Evolutionary conservation across 2,329 filamentous ascomycete species (phyloP).

Genomic region (Aspergillus transmontanensis): DNA sequence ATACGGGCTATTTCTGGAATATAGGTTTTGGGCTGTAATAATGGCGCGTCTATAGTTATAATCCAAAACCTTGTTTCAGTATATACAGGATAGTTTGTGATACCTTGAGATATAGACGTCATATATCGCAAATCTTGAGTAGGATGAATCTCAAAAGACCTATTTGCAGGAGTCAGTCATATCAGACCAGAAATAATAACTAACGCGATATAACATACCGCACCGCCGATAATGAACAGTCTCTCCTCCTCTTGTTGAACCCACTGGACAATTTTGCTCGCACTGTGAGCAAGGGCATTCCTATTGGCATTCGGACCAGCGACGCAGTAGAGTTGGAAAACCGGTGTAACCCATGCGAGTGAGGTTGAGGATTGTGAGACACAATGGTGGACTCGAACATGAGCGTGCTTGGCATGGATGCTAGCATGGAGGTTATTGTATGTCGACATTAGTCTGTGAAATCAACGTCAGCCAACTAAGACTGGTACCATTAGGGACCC

Average conservation of each 20-base stretch:
- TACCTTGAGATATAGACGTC: neutral
- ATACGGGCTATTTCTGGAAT: neutral
- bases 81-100: neutral
- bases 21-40: neutral
- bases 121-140: neutral
- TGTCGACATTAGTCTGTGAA: conserved; percentile 68
- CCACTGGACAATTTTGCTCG: conserved; percentile 90
- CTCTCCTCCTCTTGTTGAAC: conserved; percentile 88
- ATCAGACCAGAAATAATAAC: neutral
- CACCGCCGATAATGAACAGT: conserved; percentile 96
- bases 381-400: conserved; percentile 83
- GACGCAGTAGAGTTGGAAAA: conserved; percentile 95
- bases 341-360: conserved; percentile 85
- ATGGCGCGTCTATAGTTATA: neutral
- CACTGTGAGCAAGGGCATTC: conserved; percentile 75
- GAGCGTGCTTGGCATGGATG: conserved; percentile 80
- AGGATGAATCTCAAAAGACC: conserved; percentile 1
- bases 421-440: conserved; percentile 84
- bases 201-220: conserved; percentile 55
- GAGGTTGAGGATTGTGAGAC: conserved; percentile 74
- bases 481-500: neutral
- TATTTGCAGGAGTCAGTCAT: neutral
- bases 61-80: neutral
- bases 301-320: conserved; percentile 69
- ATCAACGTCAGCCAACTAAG: conserved; percentile 1